Conservation (phyloP, 2,329 filamentous ascomycete genomes). For the Biscogniauxia mediterranea region DNA sequence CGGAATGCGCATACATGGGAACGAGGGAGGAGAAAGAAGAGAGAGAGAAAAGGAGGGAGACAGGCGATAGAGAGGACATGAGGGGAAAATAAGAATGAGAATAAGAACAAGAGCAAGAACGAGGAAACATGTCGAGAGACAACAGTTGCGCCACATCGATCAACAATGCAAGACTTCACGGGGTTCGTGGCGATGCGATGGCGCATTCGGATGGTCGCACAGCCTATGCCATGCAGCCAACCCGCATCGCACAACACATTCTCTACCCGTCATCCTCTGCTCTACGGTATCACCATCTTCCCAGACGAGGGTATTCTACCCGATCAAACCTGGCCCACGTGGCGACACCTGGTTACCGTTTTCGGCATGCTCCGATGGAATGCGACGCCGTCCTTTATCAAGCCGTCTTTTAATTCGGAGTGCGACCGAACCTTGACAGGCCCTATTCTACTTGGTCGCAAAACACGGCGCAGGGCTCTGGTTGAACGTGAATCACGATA, state of each 20-base stretch:
- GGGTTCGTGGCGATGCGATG: neutral
- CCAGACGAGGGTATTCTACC: neutral
- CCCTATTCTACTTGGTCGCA: neutral
- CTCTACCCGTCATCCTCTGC: neutral
- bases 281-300: slow-evolving; percentile 1
- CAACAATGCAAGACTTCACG: neutral
- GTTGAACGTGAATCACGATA: neutral
- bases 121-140: too few relatives aligned
- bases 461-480: neutral
- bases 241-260: neutral
- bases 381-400: neutral
- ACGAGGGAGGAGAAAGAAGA: too few relatives aligned
- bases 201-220: neutral
- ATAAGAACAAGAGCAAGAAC: too few relatives aligned
- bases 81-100: too few relatives aligned
- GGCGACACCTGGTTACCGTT: slow-evolving; percentile 2
- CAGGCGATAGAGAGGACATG: neutral
- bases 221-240: neutral
- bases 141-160: neutral
- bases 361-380: slow-evolving; percentile 2
- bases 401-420: too few relatives aligned
- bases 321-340: neutral
- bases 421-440: neutral
- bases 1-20: too few relatives aligned
- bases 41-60: too few relatives aligned